Evolutionary conservation across 805 yeast genomes (phyloP).

Genomic region (Suhomyces emberorum): DNA sequence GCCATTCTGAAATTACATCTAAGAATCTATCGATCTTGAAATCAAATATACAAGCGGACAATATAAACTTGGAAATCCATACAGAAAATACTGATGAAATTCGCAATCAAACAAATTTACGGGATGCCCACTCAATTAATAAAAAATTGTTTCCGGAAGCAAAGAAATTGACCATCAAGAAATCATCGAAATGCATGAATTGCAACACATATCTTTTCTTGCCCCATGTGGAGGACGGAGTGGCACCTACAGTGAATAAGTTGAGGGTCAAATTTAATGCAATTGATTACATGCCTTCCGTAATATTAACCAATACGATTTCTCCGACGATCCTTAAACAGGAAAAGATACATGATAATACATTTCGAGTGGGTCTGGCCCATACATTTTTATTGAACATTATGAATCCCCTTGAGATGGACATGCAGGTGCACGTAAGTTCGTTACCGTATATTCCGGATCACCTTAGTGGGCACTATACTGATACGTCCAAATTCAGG

Average conservation of each 20-base stretch:
- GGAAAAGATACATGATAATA: conserved; percentile 4
- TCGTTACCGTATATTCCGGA: conserved; percentile 19
- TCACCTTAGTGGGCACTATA: conserved; percentile 10
- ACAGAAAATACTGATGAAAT: neutral
- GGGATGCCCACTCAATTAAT: neutral
- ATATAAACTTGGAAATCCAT: neutral
- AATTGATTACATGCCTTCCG: conserved; percentile 30
- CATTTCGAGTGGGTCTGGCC: conserved; percentile 11
- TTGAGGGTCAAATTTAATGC: conserved; percentile 30
- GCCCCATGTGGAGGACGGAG: conserved; percentile 26
- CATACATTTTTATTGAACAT: conserved; percentile 25
- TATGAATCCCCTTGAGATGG: conserved; percentile 27
- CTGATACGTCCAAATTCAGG: conserved; percentile 1
- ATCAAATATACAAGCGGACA: conserved; percentile 4
- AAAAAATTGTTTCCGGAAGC: conserved; percentile 20
- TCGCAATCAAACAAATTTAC: neutral
- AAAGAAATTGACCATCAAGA: conserved; percentile 22
- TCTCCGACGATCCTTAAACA: conserved; percentile 7
- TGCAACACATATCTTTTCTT: conserved; percentile 26
- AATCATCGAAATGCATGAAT: conserved; percentile 22
- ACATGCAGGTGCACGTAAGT: conserved; percentile 21
- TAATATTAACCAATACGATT: conserved; percentile 18
- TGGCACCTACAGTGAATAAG: conserved; percentile 21
- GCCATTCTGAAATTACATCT: neutral
- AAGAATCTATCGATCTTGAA: conserved; percentile 10